Base-by-base conservation (phyloP, 2,329 filamentous ascomycete genomes). In the Ascochyta lentis region DNA sequence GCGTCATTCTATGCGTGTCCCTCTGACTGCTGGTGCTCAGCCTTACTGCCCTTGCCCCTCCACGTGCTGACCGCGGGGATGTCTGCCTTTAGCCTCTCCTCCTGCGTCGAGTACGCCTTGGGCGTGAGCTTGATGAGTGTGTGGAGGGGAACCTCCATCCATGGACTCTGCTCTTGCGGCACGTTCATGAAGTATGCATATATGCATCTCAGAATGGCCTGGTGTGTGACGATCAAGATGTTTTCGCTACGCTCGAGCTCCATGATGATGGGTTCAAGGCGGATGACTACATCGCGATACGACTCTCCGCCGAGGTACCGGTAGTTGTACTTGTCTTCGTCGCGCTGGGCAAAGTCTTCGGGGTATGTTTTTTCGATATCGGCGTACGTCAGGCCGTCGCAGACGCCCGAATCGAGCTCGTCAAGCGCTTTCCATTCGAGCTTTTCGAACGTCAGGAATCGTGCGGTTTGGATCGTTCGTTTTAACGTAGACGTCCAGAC, bases 281-380 rank as follows among this genome's bases (percentile, higher is more conserved):
- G 92, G 69, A 97, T 98, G 37, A 99, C 95, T 1, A 99, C 94
- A 71, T 99, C 95, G 52, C 94, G 91, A 76, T 99, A 91, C 58
- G 91, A 96, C 79, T 99, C 95, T 49, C 95, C 95, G 60, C 95
- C 95, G 5, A 95, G 89, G 78, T 99, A 99, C 54, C 95, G 92
- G 79, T 99, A 99, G 80, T 99, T 98, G 85, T 98, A 98, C 78
- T 99, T 99, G 82, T 99, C 95, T 65, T 96, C 92, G 76, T 99
- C 95, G 60, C 95, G 91, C 31, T 94, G 92, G 45, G 88, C 87
- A 79, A 99, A 99, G 79, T 99, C 95, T 65, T 97, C 93, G 0
- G 95, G 95, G 73, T 91, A 98, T 50, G 85, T 81, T 69, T 96
- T 86, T 69, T 95, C 92, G 72, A 99, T 98, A 73, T 99, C 90